Evolutionary conservation across 805 yeast genomes (phyloP), one percentile per base, ranked within the genome.

Genomic region (Yarrowia keelungensis): DNA sequence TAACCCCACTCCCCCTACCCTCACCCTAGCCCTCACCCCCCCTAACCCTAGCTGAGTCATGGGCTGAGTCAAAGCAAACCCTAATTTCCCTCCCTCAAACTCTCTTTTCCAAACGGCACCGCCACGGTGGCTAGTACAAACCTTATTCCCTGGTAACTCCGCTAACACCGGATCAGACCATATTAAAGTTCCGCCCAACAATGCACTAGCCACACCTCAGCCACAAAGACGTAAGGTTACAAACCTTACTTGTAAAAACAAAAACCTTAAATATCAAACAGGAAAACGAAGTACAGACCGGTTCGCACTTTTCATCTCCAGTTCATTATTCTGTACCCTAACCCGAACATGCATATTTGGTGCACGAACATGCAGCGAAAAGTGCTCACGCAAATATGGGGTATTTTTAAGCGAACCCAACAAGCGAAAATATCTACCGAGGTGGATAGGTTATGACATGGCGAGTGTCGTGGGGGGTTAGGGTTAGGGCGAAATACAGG

Each of bases 51-150:
- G 16, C 36, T 53, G 58, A 53, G 32, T 53, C 58, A 53, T 38
- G 58, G 43, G 58, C 58, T 53, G 58, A 53, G 58, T 53, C 58
- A 53, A 53, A 53, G 4, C n/a, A n/a, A 50, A n/a, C 9, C 15
- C 14, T 19, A 45, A 16, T 19, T 19, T 19, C 22, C 22, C 36
- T 36, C 38, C 10, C 39, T 10, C 39, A 38, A 38, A 38, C 12
- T 11, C 39, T 38, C 26, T 16, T 16, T 9, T 22, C 49, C 12
- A 16, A 5, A 16, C 32, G 58, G 58, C 58, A 36, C 58, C 15
- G 58, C 58, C 58, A 53, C 58, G 38, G 58, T 53, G 58, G 58
- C 58, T 53, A 19, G 58, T 38, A 35, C 32, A 26, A 36, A 35
- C 15, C 32, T 3, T 11, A 53, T 19, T 10, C 58, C 19, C 19